Evolutionary conservation across 345 rosid genomes (phyloP).

Genomic region (Microcos paniculata): DNA sequence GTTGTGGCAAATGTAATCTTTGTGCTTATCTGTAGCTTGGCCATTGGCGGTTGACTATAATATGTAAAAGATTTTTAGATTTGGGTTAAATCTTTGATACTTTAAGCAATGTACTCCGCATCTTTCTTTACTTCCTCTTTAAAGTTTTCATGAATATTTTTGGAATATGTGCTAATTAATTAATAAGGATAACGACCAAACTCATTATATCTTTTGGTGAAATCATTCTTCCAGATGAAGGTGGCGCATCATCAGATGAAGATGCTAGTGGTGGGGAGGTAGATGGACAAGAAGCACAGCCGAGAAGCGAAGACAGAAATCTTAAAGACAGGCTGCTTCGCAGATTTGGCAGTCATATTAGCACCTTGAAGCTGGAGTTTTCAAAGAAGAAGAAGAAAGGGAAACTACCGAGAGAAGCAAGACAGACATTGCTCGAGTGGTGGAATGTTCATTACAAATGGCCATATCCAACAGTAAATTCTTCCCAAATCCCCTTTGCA

Average conservation of each 20-base stretch:
- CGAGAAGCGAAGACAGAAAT: constrained; percentile 50
- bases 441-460: constrained; percentile 77
- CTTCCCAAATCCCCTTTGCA: background rate
- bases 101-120: background rate
- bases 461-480: constrained; percentile 82
- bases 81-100: background rate
- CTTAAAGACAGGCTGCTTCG: constrained; percentile 66
- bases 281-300: constrained; percentile 43
- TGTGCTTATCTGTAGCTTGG: background rate
- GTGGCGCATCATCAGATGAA: constrained; percentile 64
- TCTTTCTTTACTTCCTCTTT: background rate
- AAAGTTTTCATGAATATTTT: background rate
- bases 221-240: constrained; percentile 42
- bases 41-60: background rate
- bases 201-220: background rate
- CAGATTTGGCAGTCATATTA: constrained; percentile 67
- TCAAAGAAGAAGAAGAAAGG: constrained; percentile 88
- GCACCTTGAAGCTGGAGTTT: constrained; percentile 72
- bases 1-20: background rate
- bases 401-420: constrained; percentile 76
- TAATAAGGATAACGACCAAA: background rate
- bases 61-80: background rate
- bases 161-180: background rate
- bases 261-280: constrained; percentile 62
- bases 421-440: constrained; percentile 72